A percentile compares a stretch with the other conserved stretches of the same genome.
These are phyloP conservation scores for Naematelia encephala DNA, from an alignment of 768 basidiomycete species.

Conservation along the genomic window DNA sequence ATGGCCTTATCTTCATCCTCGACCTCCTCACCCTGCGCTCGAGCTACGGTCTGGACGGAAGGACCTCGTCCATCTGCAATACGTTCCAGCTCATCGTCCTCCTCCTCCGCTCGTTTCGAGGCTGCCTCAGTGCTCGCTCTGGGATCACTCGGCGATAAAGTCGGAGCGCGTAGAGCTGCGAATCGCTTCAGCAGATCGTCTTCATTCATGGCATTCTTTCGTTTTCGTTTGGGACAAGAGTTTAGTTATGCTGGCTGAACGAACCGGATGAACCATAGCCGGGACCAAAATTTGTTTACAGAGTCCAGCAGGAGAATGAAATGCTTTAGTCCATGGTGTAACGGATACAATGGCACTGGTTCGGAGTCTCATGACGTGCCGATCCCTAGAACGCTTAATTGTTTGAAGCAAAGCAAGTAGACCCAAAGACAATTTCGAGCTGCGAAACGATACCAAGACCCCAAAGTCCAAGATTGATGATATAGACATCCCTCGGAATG, in stretches of 20 bases:
- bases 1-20: background rate
- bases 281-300: background rate
- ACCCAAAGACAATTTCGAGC: too few relatives aligned
- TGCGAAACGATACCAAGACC: too few relatives aligned
- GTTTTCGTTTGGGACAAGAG: too few relatives aligned
- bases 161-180: conserved; percentile 25
- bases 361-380: too few relatives aligned
- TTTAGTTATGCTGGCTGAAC: background rate
- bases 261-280: background rate
- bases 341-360: too few relatives aligned
- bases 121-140: background rate
- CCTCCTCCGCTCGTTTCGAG: conserved; percentile 12
- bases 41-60: background rate
- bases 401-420: too few relatives aligned
- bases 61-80: conserved; percentile 25
- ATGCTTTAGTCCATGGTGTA: background rate
- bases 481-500: too few relatives aligned
- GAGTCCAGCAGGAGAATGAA: background rate
- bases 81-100: conserved; percentile 32
- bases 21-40: background rate
- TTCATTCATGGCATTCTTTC: conserved; percentile 6
- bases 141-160: background rate
- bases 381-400: too few relatives aligned
- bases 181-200: conserved; percentile 29
- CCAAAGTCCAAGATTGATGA: too few relatives aligned